These are phyloP conservation scores for Sugiyamaella grinbergsii DNA, from an alignment of 1,139 yeast species.

Conservation along the genomic window DNA sequence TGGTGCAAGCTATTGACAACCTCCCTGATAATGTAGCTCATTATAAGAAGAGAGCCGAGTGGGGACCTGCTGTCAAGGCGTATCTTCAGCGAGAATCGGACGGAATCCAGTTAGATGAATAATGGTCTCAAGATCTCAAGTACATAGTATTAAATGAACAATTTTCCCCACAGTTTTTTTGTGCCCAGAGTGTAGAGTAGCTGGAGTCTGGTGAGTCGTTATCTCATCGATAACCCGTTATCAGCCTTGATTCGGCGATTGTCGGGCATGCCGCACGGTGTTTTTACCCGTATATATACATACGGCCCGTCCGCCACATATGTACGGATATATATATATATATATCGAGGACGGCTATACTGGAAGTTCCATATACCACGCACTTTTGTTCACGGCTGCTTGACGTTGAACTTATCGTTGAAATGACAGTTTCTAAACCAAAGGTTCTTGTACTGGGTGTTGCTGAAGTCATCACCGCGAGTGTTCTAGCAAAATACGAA, in stretches of 20 bases:
- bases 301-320: too few relatives aligned
- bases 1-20: slow-evolving; percentile 59
- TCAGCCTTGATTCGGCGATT: slow-evolving; percentile 6
- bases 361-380: too few relatives aligned
- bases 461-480: slow-evolving; percentile 1
- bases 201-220: too few relatives aligned
- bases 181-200: too few relatives aligned
- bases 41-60: slow-evolving; percentile 60
- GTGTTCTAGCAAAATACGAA: slow-evolving; percentile 2
- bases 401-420: background rate
- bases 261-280: background rate
- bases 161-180: too few relatives aligned
- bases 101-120: slow-evolving; percentile 14
- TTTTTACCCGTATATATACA: background rate
- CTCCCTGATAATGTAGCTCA: slow-evolving; percentile 60
- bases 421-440: slow-evolving; percentile 10
- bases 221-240: slow-evolving; percentile 3
- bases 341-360: too few relatives aligned
- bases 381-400: too few relatives aligned
- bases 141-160: too few relatives aligned
- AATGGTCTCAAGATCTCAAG: too few relatives aligned
- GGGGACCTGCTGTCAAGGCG: slow-evolving; percentile 66
- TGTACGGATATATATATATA: background rate
- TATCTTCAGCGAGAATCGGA: slow-evolving; percentile 42
- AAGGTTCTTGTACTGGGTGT: slow-evolving; percentile 13